Conservation (phyloP, 78 protist genomes). For the Dictyostelium purpureum region DNA sequence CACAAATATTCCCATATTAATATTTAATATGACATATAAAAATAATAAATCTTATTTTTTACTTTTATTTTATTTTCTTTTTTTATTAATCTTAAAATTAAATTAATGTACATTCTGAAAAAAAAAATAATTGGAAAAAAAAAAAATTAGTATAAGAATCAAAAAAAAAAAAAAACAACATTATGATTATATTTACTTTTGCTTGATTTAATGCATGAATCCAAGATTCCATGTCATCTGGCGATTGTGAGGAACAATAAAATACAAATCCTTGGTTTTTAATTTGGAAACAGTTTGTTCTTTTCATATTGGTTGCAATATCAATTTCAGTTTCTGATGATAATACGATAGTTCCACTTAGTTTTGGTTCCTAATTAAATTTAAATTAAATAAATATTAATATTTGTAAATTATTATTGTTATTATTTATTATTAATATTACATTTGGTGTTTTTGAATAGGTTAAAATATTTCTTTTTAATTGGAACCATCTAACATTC, state of each 20-base stretch:
- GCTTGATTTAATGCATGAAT: slow-evolving; percentile 44
- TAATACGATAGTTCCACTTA: slow-evolving; percentile 37
- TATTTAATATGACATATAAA: no score
- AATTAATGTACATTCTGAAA: neutral
- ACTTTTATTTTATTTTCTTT: no score
- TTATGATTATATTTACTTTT: no score
- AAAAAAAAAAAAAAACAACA: neutral
- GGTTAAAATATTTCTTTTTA: slow-evolving; percentile 52
- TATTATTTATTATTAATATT: neutral
- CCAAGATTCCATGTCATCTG: slow-evolving; percentile 65
- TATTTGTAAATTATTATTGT: neutral
- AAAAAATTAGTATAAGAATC: neutral
- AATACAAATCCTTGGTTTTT: slow-evolving; percentile 32
- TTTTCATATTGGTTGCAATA: slow-evolving; percentile 66
- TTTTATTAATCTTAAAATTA: neutral
- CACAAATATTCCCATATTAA: no score
- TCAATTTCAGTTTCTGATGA: slow-evolving; percentile 60
- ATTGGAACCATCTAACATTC: slow-evolving; percentile 75
- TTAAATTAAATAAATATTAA: neutral
- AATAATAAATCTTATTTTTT: no score
- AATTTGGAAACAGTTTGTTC: slow-evolving; percentile 74
- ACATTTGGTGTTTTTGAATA: slow-evolving; percentile 62
- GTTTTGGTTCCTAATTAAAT: slow-evolving; percentile 2
- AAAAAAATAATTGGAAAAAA: neutral
- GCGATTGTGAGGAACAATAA: slow-evolving; percentile 46